These are phyloP conservation scores for Alternaria rosae DNA, from an alignment of 2,329 filamentous ascomycete genomes.

Conservation along the genomic window DNA sequence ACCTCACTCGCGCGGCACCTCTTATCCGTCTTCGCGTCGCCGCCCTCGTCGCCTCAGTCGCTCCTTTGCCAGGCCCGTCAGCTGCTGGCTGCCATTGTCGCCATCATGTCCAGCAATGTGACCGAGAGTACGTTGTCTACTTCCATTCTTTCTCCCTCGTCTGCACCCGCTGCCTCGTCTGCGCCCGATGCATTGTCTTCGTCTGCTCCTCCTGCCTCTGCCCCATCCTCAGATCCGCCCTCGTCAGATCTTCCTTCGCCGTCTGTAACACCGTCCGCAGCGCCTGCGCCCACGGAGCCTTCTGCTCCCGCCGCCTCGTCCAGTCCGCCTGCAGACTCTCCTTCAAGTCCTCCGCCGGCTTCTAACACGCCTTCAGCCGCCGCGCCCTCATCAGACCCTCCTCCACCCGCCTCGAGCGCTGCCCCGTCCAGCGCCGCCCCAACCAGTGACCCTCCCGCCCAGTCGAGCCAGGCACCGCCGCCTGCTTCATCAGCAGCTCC, in stretches of 20 bases:
- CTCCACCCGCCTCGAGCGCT: conserved; percentile 16
- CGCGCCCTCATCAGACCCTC: conserved; percentile 15
- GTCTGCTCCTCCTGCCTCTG: conserved; percentile 15
- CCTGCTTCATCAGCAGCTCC: conserved; percentile 11
- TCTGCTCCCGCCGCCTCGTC: conserved; percentile 22
- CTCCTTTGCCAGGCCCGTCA: conserved; percentile 18
- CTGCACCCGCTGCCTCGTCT: conserved; percentile 14
- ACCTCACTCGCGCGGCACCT: conserved; percentile 6
- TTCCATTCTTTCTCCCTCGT: conserved; percentile 24
- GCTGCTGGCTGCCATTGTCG: conserved; percentile 19
- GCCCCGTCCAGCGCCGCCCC: conserved; percentile 21
- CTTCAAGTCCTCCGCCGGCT: conserved; percentile 18
- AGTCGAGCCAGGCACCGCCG: conserved; percentile 4
- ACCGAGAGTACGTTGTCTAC: conserved; percentile 46
- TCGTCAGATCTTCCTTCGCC: conserved; percentile 20
- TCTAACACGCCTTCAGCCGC: conserved; percentile 26
- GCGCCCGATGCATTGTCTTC: conserved; percentile 21
- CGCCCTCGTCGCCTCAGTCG: conserved; percentile 4
- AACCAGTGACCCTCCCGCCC: conserved; percentile 21
- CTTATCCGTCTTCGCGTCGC: conserved; percentile 4
- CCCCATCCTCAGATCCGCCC: conserved; percentile 13
- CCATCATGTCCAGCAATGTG: conserved; percentile 38
- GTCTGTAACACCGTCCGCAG: conserved; percentile 32
- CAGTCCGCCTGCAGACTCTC: conserved; percentile 23
- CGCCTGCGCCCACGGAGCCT: conserved; percentile 28